These are phyloP conservation scores for Parafenestella ontariensis DNA, from an alignment of 2,329 filamentous ascomycete genomes.

Conservation along the genomic window DNA sequence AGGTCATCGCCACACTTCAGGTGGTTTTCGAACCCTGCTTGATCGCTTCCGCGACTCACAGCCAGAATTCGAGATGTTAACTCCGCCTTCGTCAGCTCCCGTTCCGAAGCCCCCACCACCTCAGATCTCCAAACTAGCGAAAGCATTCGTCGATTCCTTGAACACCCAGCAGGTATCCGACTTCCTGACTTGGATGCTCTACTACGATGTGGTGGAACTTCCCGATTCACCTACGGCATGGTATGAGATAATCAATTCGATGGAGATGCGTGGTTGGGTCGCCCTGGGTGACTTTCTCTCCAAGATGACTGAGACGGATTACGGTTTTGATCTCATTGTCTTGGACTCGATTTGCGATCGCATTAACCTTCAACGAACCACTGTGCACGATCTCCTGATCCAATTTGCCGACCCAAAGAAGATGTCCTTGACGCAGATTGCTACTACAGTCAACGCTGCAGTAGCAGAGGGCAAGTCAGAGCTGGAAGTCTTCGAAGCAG, in stretches of 20 bases:
- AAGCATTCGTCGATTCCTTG: constrained; percentile 25
- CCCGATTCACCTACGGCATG: constrained; percentile 22
- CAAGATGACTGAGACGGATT: neutral
- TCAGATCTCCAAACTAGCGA: constrained; percentile 9
- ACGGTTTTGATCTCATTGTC: constrained; percentile 22
- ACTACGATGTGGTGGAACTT: constrained; percentile 30
- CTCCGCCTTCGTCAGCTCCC: neutral
- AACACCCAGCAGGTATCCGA: constrained; percentile 21
- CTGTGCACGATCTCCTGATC: constrained; percentile 16
- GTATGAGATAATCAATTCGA: constrained; percentile 17
- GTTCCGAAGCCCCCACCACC: neutral
- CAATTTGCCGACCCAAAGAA: constrained; percentile 20
- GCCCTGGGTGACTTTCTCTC: constrained; percentile 20
- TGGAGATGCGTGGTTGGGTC: constrained; percentile 35
- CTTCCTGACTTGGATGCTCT: constrained; percentile 33
- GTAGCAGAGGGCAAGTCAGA: neutral
- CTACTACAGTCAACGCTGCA: constrained; percentile 2
- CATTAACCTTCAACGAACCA: constrained; percentile 6
- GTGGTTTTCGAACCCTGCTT: constrained; percentile 3
- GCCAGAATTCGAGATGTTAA: constrained; percentile 3
- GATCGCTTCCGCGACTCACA: neutral
- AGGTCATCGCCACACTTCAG: neutral
- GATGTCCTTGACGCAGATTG: constrained; percentile 23
- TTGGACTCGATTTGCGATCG: constrained; percentile 28
- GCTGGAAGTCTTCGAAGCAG: constrained; percentile 10